Base-by-base conservation (phyloP, 495 filamentous ascomycete species). In the Aspergillus nanangensis region DNA sequence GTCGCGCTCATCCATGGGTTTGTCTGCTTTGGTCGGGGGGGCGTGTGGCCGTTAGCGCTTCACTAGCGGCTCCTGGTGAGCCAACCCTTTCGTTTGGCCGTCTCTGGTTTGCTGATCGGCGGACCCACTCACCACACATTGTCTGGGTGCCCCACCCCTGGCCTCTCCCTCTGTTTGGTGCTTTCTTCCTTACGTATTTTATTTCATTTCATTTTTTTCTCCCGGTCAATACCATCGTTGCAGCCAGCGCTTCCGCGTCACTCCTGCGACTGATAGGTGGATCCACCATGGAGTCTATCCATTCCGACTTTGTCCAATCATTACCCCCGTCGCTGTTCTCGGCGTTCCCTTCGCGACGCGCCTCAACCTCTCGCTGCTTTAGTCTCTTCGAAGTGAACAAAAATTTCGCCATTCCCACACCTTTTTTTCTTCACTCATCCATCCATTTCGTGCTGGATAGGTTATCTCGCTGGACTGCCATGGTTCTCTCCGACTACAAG, bases 381-480 rank as follows among this genome's bases (percentile, higher is more conserved):
- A 67, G 59, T 52, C 44, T 45, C 58, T 48, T 51, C 50, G 51
- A 59, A 61, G 52, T 66, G 72, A 75, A 70, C 69, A 63, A 73
- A 63, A 62, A 63, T 61, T 47, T 53, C 53, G 31, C 45, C 55
- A 50, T 48, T 47, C 53, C 56, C 53, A 52, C 48, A 46, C 47
- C 39, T 48, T 49, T 49, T 41, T 51, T 37, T 56, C 47, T 61
- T 47, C 63, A 65, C 51, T 55, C 59, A 47, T 52, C 48, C 45
- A 42, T 40, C 39, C 52, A 38, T 48, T 45, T 42, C 37, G 34
- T 13, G 20, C 5, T 15, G 25, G n/a, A 21, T 29, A 20, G 41
- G 41, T 42, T 27, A 9, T 15, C 23, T 37, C 31, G 29, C 33
- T 17, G 38, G 33, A 47, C 9, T 19, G 17, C 22, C 19, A 14